Evolutionary conservation across 768 basidiomycete species (phyloP).

Genomic region (Lentinula lateritia): DNA sequence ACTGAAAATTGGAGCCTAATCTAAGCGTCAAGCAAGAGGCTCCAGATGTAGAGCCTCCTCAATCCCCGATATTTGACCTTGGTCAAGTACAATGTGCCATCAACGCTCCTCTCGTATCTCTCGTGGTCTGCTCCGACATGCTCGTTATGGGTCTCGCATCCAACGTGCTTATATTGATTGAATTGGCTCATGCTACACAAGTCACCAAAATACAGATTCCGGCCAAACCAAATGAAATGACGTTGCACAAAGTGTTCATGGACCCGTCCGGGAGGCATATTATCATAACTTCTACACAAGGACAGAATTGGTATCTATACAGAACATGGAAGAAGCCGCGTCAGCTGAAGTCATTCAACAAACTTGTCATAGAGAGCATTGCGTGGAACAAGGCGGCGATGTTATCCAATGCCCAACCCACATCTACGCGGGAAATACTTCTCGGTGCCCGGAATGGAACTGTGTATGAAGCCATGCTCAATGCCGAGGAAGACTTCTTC

Average conservation of each 20-base stretch:
- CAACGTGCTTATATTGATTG: slow-evolving; percentile 81
- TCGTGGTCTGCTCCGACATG: slow-evolving; percentile 83
- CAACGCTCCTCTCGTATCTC: slow-evolving; percentile 75
- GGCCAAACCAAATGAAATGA: slow-evolving; percentile 69
- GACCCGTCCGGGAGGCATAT: slow-evolving; percentile 93
- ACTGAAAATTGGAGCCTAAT: slow-evolving; percentile 8
- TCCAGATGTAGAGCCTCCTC: slow-evolving; percentile 25
- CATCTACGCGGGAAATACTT: slow-evolving; percentile 79
- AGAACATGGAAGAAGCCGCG: slow-evolving; percentile 77
- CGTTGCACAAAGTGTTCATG: slow-evolving; percentile 78
- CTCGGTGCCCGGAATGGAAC: slow-evolving; percentile 82
- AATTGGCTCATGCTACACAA: slow-evolving; percentile 82
- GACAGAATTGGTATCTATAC: slow-evolving; percentile 93
- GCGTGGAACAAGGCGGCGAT: slow-evolving; percentile 82
- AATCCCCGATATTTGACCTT: slow-evolving; percentile 73
- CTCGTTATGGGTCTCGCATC: slow-evolving; percentile 79
- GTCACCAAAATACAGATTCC: slow-evolving; percentile 74
- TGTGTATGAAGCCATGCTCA: slow-evolving; percentile 84
- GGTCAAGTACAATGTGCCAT: slow-evolving; percentile 85
- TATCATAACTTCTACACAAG: slow-evolving; percentile 77
- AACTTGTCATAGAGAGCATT: slow-evolving; percentile 84
- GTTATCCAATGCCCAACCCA: slow-evolving; percentile 58
- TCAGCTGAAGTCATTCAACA: slow-evolving; percentile 64
- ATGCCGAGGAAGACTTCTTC: slow-evolving; percentile 89
- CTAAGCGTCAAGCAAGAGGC: slow-evolving; percentile 23